A percentile compares a stretch with the other conserved stretches of the same genome.
phyloP scores from a whole-genome alignment of 2,329 filamentous ascomycete genomes.

The Fusarium nelsonii region DNA sequence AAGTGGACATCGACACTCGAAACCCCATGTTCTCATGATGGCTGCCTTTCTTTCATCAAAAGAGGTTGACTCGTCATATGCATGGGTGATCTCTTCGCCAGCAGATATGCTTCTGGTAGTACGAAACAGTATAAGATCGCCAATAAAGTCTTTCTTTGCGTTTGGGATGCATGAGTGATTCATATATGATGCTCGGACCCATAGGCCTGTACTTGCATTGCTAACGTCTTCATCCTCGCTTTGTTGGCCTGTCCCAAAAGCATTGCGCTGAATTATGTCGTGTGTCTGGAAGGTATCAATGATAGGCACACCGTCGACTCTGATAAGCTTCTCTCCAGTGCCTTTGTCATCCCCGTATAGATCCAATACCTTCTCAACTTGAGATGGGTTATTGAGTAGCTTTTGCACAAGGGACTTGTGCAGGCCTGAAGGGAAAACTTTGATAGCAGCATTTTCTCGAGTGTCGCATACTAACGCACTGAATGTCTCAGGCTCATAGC shows the following conservation, averaged over 20 bases:
- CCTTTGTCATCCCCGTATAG: conserved; percentile 50
- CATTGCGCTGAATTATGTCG: conserved; percentile 52
- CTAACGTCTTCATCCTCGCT: conserved; percentile 46
- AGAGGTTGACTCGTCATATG: conserved; percentile 49
- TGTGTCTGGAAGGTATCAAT: conserved; percentile 52
- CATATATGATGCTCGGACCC: conserved; percentile 55
- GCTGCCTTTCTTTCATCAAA: conserved; percentile 41
- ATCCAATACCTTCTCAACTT: conserved; percentile 35
- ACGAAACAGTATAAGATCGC: conserved; percentile 56
- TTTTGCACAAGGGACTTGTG: conserved; percentile 48
- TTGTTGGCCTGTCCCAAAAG: conserved; percentile 50
- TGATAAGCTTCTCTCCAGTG: conserved; percentile 29
- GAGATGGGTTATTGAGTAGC: conserved; percentile 48
- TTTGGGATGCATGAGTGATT: conserved; percentile 59
- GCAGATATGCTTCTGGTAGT: conserved; percentile 49
- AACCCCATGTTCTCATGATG: conserved; percentile 53
- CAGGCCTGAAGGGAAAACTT: conserved; percentile 50
- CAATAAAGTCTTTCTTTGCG: conserved; percentile 53
- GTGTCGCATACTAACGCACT: conserved; percentile 51
- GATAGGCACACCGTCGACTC: conserved; percentile 44
- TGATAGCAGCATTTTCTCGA: conserved; percentile 46
- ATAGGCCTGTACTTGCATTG: conserved; percentile 55
- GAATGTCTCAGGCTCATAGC: conserved; percentile 49
- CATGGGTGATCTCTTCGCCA: conserved; percentile 53
- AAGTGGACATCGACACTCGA: conserved; percentile 54